Evolutionary conservation across 768 basidiomycete species (phyloP).

Genomic region (Inosperma sp.): DNA sequence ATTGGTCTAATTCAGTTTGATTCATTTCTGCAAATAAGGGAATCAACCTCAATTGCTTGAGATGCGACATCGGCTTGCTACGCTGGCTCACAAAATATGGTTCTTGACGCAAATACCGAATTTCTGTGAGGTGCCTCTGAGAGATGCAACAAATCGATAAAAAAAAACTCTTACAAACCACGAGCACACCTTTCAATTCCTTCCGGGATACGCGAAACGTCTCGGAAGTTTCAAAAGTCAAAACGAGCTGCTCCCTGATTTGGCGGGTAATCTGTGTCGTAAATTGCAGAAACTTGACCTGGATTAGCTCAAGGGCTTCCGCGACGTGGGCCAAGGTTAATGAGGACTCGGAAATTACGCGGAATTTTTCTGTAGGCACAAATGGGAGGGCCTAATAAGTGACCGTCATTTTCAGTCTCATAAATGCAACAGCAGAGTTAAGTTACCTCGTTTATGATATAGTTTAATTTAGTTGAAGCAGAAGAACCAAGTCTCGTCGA

Average conservation of each 20-base stretch:
- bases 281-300: constrained; percentile 63
- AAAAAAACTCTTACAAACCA: constrained; percentile 60
- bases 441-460: constrained; percentile 50
- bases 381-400: constrained; percentile 50
- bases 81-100: constrained; percentile 89
- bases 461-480: constrained; percentile 71
- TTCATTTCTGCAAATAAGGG: too few relatives aligned
- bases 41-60: constrained; percentile 88
- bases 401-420: neutral
- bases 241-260: constrained; percentile 60
- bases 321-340: constrained; percentile 65
- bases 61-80: constrained; percentile 90
- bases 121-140: constrained; percentile 47
- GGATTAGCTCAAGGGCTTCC: constrained; percentile 62
- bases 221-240: constrained; percentile 79
- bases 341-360: constrained; percentile 73
- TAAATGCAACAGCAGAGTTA: neutral
- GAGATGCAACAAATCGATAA: neutral
- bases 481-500: constrained; percentile 50
- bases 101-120: constrained; percentile 77
- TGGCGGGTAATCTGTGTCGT: constrained; percentile 46
- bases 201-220: constrained; percentile 74
- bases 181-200: constrained; percentile 82
- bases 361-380: constrained; percentile 60
- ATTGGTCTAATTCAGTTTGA: too few relatives aligned